phyloP scores from a whole-genome alignment of 805 yeast genomes.

The Metschnikowia noctiluminum region DNA sequence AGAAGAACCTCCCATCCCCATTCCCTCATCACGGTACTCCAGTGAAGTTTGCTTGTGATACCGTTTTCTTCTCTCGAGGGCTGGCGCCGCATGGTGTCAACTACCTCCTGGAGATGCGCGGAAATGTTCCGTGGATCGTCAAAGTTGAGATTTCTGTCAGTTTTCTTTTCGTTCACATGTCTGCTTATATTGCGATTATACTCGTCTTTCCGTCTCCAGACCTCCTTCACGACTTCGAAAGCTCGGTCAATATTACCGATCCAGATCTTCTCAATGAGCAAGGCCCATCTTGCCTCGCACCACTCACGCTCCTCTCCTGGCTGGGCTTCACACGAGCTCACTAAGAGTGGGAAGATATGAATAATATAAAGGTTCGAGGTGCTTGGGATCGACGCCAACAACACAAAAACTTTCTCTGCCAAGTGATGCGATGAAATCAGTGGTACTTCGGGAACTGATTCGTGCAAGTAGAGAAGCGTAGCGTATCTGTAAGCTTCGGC shows the following conservation, averaged over 20 bases:
- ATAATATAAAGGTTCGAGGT: conserved; percentile 52
- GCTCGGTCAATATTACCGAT: conserved; percentile 66
- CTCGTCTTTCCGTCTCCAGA: conserved; percentile 62
- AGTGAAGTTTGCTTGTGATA: conserved; percentile 52
- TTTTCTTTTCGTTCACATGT: conserved; percentile 7
- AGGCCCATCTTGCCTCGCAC: conserved; percentile 57
- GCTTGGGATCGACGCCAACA: conserved; percentile 61
- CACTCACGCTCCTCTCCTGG: conserved; percentile 58
- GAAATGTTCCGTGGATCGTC: conserved; percentile 18
- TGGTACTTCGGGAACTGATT: conserved; percentile 69
- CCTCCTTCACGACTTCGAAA: conserved; percentile 66
- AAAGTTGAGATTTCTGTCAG: conserved; percentile 15
- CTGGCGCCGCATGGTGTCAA: conserved; percentile 37
- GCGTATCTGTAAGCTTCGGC: conserved; percentile 69
- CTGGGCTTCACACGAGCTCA: conserved; percentile 64
- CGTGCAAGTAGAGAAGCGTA: conserved; percentile 57
- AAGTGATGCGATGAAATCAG: conserved; percentile 49
- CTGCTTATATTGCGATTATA: conserved; percentile 25
- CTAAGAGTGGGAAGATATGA: conserved; percentile 63
- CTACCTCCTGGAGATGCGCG: conserved; percentile 36
- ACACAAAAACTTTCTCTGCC: conserved; percentile 57
- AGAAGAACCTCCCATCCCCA: conserved; percentile 75
- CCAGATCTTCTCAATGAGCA: conserved; percentile 53
- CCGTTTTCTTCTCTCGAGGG: conserved; percentile 34
- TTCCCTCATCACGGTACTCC: conserved; percentile 69